Conservation (phyloP, 495 filamentous ascomycete genomes). For the Neurospora hispaniola region DNA sequence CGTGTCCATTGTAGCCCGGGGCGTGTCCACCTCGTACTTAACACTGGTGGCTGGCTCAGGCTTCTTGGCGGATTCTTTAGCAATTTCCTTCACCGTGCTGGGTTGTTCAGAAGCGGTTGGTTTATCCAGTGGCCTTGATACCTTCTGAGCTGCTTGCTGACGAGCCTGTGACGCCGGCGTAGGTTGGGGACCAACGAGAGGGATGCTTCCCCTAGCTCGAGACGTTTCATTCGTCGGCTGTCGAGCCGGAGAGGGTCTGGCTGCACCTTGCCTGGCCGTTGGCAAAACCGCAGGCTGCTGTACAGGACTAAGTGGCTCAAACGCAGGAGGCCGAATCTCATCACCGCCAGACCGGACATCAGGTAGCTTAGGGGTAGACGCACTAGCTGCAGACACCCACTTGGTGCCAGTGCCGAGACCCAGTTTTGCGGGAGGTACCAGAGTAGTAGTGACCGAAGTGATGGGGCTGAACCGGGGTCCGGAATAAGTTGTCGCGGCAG, state of each 20-base stretch:
- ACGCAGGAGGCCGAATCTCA: slow-evolving; percentile 28
- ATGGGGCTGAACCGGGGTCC: slow-evolving; percentile 9
- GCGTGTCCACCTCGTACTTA: slow-evolving; percentile 60
- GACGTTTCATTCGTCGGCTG: neutral
- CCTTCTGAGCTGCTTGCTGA: slow-evolving; percentile 9
- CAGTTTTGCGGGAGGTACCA: slow-evolving; percentile 4
- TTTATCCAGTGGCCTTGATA: slow-evolving; percentile 3
- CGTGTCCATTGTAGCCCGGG: slow-evolving; percentile 40
- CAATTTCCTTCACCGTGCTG: neutral
- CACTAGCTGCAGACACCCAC: slow-evolving; percentile 34
- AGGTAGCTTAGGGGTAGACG: slow-evolving; percentile 32
- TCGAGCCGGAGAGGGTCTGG: neutral
- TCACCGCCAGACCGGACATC: slow-evolving; percentile 16
- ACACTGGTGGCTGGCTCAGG: slow-evolving; percentile 30
- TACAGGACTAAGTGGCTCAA: slow-evolving; percentile 37
- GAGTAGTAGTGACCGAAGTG: slow-evolving; percentile 8
- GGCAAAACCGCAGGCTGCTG: slow-evolving; percentile 4
- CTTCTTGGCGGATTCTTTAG: slow-evolving; percentile 3
- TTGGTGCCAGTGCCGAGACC: slow-evolving; percentile 34
- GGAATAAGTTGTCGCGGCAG: neutral
- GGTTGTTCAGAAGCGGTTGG: neutral
- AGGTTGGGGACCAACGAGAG: neutral
- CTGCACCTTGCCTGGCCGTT: neutral
- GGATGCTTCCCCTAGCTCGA: neutral
- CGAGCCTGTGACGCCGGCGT: slow-evolving; percentile 21